These are phyloP conservation scores for Trichoderma breve DNA, from an alignment of 2,329 filamentous ascomycete species.

Conservation along the genomic window DNA sequence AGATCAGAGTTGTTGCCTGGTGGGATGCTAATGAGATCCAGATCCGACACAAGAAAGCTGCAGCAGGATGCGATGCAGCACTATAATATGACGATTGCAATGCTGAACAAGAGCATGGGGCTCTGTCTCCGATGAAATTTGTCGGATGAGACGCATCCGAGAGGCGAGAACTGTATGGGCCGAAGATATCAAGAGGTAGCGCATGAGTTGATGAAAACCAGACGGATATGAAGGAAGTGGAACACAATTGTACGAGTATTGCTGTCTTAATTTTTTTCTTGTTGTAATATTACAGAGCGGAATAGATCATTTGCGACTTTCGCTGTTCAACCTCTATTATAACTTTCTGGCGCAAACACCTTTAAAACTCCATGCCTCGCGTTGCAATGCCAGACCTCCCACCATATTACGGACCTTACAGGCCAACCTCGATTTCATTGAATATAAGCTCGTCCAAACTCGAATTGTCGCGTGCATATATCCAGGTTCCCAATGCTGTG, in stretches of 20 bases:
- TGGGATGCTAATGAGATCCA: slow-evolving; percentile 18
- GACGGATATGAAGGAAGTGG: background rate
- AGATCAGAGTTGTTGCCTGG: background rate
- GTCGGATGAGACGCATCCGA: background rate
- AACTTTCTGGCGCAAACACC: background rate
- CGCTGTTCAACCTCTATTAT: slow-evolving; percentile 5
- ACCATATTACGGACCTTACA: slow-evolving; percentile 32
- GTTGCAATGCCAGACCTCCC: background rate
- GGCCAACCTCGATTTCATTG: slow-evolving; percentile 70
- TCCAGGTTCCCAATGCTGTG: slow-evolving; percentile 72
- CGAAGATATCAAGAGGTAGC: background rate
- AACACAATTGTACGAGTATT: background rate
- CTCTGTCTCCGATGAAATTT: slow-evolving; percentile 55
- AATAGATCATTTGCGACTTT: background rate
- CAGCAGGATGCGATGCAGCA: slow-evolving; percentile 48
- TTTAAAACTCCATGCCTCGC: background rate
- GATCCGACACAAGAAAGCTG: slow-evolving; percentile 24
- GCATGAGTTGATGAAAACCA: background rate
- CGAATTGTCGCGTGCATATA: slow-evolving; percentile 82
- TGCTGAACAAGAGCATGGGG: slow-evolving; percentile 73
- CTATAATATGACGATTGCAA: slow-evolving; percentile 67
- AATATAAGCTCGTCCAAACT: slow-evolving; percentile 70
- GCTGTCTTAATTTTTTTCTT: background rate
- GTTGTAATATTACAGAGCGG: slow-evolving; percentile 8
- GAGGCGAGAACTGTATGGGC: background rate